Evolutionary conservation across 306 rosid genomes (phyloP).

Genomic region (Oemleria cerasiformis): DNA sequence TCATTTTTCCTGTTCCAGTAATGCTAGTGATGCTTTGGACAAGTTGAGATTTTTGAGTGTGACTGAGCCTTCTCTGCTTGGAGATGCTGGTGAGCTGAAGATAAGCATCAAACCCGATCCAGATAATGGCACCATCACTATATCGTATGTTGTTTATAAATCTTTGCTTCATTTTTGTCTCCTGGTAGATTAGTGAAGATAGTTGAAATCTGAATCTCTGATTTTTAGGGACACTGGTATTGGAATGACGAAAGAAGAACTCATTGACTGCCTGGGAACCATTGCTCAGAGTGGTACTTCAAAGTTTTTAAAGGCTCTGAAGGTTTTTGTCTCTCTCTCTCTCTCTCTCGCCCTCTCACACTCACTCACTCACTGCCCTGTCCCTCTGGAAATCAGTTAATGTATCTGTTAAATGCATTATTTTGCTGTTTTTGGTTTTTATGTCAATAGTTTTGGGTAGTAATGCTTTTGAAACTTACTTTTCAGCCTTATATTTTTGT

Average conservation of each 20-base stretch:
- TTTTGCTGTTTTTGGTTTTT: neutral
- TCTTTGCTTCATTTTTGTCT: neutral
- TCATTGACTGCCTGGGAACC: constrained; percentile 96
- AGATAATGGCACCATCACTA: constrained; percentile 80
- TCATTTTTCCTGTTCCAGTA: constrained; percentile 37
- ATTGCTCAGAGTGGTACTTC: constrained; percentile 99
- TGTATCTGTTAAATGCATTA: constrained; percentile 1
- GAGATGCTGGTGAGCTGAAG: constrained; percentile 81
- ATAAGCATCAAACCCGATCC: constrained; percentile 86
- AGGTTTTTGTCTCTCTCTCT: constrained; percentile 41
- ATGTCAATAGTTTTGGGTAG: neutral
- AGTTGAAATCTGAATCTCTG: constrained; percentile 8
- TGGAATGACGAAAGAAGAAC: constrained; percentile 95
- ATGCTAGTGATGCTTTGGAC: constrained; percentile 97
- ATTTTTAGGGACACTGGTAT: constrained; percentile 80
- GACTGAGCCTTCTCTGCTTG: constrained; percentile 92
- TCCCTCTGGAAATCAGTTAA: neutral
- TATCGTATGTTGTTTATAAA: constrained; percentile 48
- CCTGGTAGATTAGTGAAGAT: constrained; percentile 3
- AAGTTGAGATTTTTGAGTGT: constrained; percentile 94
- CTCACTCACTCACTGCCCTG: neutral
- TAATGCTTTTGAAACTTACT: constrained; percentile 1
- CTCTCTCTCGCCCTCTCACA: neutral
- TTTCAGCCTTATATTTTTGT: constrained; percentile 9
- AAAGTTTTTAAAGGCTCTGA: constrained; percentile 83